A percentile compares a stretch with the other conserved stretches of the same genome.
phyloP scores from a whole-genome alignment of 2,329 filamentous ascomycete genomes.

The Bipolaris sorokiniana region DNA sequence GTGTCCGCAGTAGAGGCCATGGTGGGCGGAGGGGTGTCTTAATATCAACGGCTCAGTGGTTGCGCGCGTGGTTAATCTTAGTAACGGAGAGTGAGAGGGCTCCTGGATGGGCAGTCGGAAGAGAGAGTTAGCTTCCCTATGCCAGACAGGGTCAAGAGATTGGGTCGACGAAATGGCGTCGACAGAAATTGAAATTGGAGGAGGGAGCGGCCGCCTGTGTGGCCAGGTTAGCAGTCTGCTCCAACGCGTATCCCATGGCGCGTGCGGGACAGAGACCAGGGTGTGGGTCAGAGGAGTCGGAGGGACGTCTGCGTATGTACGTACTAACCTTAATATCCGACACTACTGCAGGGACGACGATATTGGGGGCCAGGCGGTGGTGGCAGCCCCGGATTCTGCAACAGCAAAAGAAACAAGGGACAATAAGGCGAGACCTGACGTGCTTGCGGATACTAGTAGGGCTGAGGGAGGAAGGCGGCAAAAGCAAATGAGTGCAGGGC shows the following conservation, averaged over 20 bases:
- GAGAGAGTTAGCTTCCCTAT: conserved; percentile 22
- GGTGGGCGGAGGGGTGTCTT: conserved; percentile 34
- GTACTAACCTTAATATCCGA: conserved; percentile 13
- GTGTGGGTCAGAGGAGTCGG: conserved; percentile 9
- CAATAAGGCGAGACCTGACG: not conserved
- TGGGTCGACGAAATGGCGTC: conserved; percentile 4
- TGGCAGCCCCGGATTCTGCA: conserved; percentile 14
- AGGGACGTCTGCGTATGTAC: not conserved
- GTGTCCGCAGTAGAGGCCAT: conserved; percentile 37
- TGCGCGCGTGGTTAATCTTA: conserved; percentile 34
- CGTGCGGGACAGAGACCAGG: conserved; percentile 26
- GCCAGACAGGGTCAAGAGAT: conserved; percentile 10
- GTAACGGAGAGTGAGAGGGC: conserved; percentile 25
- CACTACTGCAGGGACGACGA: conserved; percentile 28
- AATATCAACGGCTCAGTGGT: conserved; percentile 25
- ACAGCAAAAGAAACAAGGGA: not conserved
- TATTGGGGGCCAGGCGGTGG: conserved; percentile 1
- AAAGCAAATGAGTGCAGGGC: not conserved
- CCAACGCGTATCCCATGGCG: conserved; percentile 19
- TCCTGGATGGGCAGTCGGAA: conserved; percentile 16
- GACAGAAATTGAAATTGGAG: conserved; percentile 19
- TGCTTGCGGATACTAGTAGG: not conserved
- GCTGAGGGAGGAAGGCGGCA: not conserved
- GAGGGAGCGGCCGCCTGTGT: conserved; percentile 17
- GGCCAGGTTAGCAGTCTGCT: conserved; percentile 18